A percentile compares a stretch with the other conserved stretches of the same genome.
Evolutionary conservation across 2,329 filamentous ascomycete species (phyloP).

Genomic region (Epichloe festucae): DNA sequence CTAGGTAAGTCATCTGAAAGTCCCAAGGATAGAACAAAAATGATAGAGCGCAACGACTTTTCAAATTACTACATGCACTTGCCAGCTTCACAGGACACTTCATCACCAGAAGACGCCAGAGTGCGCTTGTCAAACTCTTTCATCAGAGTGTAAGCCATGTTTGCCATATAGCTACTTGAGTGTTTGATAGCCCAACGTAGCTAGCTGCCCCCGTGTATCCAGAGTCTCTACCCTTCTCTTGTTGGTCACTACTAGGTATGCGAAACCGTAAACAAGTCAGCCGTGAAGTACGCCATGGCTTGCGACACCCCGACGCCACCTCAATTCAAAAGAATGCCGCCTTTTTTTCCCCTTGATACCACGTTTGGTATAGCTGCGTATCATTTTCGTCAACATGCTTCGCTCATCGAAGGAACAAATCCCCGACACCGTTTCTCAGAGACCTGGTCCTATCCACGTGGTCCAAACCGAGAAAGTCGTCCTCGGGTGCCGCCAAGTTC

Average conservation of each 20-base stretch:
- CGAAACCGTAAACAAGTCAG: background rate
- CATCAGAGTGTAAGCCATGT: constrained; percentile 2
- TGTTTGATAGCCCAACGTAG: background rate
- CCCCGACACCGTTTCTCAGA: constrained; percentile 45
- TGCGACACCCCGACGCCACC: constrained; percentile 3
- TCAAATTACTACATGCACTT: no score
- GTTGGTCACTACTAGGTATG: background rate
- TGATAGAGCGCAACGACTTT: no score
- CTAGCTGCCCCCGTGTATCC: constrained; percentile 7
- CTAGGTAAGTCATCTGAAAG: no score
- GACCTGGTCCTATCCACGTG: constrained; percentile 49
- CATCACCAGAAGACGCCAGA: no score
- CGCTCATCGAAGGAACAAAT: constrained; percentile 43
- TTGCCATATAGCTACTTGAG: background rate
- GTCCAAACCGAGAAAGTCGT: constrained; percentile 52
- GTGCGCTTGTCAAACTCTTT: background rate
- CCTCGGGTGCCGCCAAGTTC: constrained; percentile 37
- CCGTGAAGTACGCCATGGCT: background rate
- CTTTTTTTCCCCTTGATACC: background rate
- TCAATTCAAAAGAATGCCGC: background rate
- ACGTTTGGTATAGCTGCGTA: background rate
- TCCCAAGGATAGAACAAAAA: background rate
- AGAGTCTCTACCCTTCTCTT: constrained; percentile 7
- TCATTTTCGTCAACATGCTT: background rate
- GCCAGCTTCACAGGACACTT: no score